Evolutionary conservation across 352 stramenopile species (phyloP).

Genomic region (Globisporangium rhizosaccharum): DNA sequence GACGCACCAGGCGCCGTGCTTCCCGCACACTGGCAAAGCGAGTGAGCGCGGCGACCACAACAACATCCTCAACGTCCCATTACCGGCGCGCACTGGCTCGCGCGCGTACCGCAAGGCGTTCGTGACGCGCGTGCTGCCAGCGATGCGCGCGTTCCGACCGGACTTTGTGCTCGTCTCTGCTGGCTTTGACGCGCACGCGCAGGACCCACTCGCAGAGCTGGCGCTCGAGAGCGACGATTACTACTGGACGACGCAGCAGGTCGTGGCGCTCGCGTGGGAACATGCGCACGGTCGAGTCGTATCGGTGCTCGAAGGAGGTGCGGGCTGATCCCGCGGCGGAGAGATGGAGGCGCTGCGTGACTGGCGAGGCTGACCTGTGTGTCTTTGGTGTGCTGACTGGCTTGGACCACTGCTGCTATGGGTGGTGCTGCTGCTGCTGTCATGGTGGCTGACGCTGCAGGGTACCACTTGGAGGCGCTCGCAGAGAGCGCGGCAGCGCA

Average conservation of each 20-base stretch:
- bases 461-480: too few species aligned
- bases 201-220: conserved; percentile 44
- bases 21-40: conserved; percentile 34
- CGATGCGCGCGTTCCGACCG: conserved; percentile 53
- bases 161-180: conserved; percentile 80
- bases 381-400: too few species aligned
- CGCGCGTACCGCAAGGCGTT: conserved; percentile 36
- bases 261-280: conserved; percentile 34
- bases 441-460: too few species aligned
- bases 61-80: conserved; percentile 45
- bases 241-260: conserved; percentile 48
- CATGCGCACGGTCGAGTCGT: conserved; percentile 43
- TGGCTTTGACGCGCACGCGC: conserved; percentile 77
- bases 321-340: too few species aligned
- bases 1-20: conserved; percentile 51
- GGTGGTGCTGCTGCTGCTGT: too few species aligned
- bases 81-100: conserved; percentile 27
- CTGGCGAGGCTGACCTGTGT: too few species aligned
- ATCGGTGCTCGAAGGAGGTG: conserved; percentile 48
- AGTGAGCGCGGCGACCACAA: conserved; percentile 25
- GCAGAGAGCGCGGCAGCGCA: too few species aligned
- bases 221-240: conserved; percentile 37
- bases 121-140: conserved; percentile 20
- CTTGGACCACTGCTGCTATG: too few species aligned
- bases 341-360: too few species aligned